These are phyloP conservation scores for Scalesia atractyloides DNA, from an alignment of 129 eudicot genomes.

Conservation along the genomic window DNA sequence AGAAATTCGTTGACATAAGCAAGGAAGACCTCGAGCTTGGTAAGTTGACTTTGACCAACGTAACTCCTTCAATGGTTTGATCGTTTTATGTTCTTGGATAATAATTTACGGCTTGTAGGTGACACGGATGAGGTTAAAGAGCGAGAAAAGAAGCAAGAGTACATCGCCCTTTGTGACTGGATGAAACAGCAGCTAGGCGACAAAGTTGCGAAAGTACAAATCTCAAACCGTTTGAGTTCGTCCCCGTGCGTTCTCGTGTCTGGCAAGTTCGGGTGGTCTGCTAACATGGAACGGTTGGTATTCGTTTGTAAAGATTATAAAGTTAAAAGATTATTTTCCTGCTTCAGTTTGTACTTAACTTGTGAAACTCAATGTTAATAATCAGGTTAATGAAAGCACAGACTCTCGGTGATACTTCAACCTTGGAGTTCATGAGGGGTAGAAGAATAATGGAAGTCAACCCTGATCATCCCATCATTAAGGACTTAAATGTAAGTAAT, in stretches of 20 bases:
- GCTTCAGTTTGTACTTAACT: background rate
- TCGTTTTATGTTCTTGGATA: background rate
- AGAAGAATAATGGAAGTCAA: constrained; percentile 90
- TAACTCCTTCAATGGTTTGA: background rate
- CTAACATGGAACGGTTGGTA: constrained; percentile 94
- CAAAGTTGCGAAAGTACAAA: constrained; percentile 92
- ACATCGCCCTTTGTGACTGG: constrained; percentile 87
- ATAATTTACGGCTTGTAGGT: constrained; percentile 39
- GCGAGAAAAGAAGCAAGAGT: constrained; percentile 88
- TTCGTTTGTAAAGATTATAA: background rate
- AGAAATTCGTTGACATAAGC: constrained; percentile 98
- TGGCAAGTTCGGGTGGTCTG: constrained; percentile 99
- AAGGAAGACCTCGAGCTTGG: constrained; percentile 99
- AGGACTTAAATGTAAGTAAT: constrained; percentile 71
- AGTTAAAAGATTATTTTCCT: background rate
- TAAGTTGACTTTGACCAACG: constrained; percentile 35
- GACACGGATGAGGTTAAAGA: constrained; percentile 91
- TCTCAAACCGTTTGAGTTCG: constrained; percentile 89
- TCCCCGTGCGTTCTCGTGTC: constrained; percentile 99
- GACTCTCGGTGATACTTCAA: constrained; percentile 88
- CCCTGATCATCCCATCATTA: constrained; percentile 95
- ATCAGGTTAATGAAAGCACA: constrained; percentile 90
- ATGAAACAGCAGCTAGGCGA: constrained; percentile 97
- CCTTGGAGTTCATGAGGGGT: constrained; percentile 93
- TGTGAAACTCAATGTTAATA: background rate